These are phyloP conservation scores for Candida gigantensis DNA, from an alignment of 1,139 yeast species.

Conservation along the genomic window DNA sequence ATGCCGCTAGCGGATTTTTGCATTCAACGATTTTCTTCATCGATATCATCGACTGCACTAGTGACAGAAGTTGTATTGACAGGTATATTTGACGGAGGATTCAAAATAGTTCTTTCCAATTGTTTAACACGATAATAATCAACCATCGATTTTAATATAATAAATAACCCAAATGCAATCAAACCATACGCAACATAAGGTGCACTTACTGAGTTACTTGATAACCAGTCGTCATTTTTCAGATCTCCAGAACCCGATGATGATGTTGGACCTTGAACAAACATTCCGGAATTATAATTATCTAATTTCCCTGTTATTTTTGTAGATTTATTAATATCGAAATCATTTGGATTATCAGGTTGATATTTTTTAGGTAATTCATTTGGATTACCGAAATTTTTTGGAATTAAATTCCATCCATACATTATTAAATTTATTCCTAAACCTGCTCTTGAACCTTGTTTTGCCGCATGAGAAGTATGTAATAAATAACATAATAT, in stretches of 20 bases:
- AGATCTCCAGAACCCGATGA: constrained; percentile 16
- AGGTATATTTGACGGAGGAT: constrained; percentile 15
- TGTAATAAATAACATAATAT: constrained; percentile 85
- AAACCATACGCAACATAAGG: constrained; percentile 58
- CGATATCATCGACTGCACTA: constrained; percentile 7
- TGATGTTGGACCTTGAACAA: constrained; percentile 19
- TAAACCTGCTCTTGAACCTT: constrained; percentile 91
- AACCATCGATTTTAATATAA: constrained; percentile 63
- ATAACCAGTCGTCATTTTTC: constrained; percentile 8
- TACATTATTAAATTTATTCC: constrained; percentile 82
- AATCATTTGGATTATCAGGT: constrained; percentile 58
- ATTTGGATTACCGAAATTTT: constrained; percentile 47
- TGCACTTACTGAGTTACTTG: constrained; percentile 18
- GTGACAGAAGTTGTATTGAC: constrained; percentile 6
- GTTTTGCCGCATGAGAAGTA: constrained; percentile 96
- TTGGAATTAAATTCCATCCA: constrained; percentile 74
- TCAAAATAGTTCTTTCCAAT: constrained; percentile 65
- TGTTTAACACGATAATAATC: constrained; percentile 78
- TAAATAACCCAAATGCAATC: constrained; percentile 66
- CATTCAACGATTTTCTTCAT: no score
- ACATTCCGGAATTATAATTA: constrained; percentile 41
- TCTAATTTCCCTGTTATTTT: constrained; percentile 47
- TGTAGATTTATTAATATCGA: constrained; percentile 45
- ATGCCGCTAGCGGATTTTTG: no score
- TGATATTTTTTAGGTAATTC: constrained; percentile 42